Evolutionary conservation across 306 rosid genomes (phyloP).

Genomic region (Medicago lupulina): DNA sequence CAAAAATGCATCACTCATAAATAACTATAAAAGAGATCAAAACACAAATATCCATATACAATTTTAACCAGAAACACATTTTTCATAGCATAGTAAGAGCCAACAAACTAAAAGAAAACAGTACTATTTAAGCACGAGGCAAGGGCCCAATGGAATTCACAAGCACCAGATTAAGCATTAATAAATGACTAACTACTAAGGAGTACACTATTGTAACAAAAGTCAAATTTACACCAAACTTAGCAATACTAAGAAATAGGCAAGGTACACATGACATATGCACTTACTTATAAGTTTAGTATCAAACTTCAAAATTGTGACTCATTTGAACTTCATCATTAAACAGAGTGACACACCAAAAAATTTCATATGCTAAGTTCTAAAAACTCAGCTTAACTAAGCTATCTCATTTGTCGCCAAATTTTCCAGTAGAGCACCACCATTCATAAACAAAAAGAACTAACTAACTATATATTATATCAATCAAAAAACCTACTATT

Average conservation of each 20-base stretch:
- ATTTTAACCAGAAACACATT: background rate
- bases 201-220: background rate
- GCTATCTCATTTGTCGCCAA: constrained; percentile 1
- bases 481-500: constrained; percentile 37
- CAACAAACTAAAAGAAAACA: too few relatives aligned
- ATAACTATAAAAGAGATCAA: background rate
- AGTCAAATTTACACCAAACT: constrained; percentile 19
- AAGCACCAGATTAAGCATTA: background rate
- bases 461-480: constrained; percentile 27
- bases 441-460: constrained; percentile 49
- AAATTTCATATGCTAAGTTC: background rate
- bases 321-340: background rate
- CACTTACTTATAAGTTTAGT: background rate
- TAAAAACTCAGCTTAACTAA: constrained; percentile 11
- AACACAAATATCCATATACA: background rate
- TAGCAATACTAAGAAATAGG: background rate
- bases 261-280: too few relatives aligned
- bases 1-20: too few relatives aligned
- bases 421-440: constrained; percentile 35
- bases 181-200: too few relatives aligned
- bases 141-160: background rate
- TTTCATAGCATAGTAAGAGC: background rate
- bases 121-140: background rate
- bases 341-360: background rate
- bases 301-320: constrained; percentile 22